phyloP scores from a whole-genome alignment of 169 alveolate species.

The Perkinsus olseni region DNA sequence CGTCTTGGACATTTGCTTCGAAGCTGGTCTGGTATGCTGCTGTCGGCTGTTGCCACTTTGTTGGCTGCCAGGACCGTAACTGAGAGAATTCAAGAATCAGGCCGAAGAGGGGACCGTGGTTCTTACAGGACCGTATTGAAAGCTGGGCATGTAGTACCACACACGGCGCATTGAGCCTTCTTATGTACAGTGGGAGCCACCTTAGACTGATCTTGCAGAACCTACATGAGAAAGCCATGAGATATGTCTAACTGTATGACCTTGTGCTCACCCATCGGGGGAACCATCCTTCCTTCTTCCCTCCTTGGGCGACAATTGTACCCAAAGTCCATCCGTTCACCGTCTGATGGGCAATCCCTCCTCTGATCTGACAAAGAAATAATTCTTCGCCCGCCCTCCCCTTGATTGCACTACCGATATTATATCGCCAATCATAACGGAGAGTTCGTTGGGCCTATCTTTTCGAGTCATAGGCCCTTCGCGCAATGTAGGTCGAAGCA shows the following conservation, averaged over 20 bases:
- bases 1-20: background rate
- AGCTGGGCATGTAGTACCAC: background rate
- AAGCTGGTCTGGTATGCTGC: background rate
- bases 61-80: background rate
- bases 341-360: background rate
- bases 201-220: background rate
- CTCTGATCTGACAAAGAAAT: background rate
- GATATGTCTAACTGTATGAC: background rate
- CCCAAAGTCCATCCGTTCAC: background rate
- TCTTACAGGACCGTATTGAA: background rate
- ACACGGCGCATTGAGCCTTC: background rate
- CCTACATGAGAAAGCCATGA: background rate
- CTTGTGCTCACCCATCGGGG: background rate
- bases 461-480: background rate
- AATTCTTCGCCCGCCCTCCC: background rate
- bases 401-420: background rate
- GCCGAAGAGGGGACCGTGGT: background rate
- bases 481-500: background rate
- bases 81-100: background rate
- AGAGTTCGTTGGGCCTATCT: background rate
- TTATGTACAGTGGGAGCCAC: background rate
- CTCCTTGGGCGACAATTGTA: background rate
- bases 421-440: background rate
- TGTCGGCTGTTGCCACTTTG: background rate
- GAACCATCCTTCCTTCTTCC: background rate